Conservation (phyloP, 139 green algal genomes). For the Bryopsis sp. region DNA sequence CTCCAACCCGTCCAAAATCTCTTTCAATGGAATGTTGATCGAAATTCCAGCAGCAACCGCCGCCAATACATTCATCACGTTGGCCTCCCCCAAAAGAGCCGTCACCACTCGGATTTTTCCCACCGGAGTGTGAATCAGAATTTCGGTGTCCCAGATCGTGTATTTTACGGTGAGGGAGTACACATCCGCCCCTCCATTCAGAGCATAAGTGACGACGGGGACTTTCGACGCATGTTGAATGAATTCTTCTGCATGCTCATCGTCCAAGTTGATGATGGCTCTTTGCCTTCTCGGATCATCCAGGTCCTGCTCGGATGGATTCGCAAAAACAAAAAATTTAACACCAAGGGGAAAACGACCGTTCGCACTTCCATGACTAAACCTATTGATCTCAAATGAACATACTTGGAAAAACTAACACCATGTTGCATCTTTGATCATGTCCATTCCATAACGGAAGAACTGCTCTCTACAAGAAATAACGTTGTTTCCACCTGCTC, state of each 20-base stretch:
- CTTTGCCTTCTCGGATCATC: constrained; percentile 49
- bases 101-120: constrained; percentile 65
- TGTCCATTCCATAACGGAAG: too few relatives aligned
- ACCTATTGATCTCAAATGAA: constrained; percentile 9
- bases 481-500: too few relatives aligned
- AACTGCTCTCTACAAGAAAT: too few relatives aligned
- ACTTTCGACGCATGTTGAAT: constrained; percentile 25
- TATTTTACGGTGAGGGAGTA: constrained; percentile 42
- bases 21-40: constrained; percentile 46
- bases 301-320: constrained; percentile 45
- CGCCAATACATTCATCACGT: constrained; percentile 86
- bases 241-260: constrained; percentile 28
- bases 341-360: too few relatives aligned
- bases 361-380: too few relatives aligned
- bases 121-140: constrained; percentile 39
- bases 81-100: constrained; percentile 65
- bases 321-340: too few relatives aligned
- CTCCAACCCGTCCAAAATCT: constrained; percentile 78
- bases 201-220: constrained; percentile 58
- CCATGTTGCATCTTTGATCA: too few relatives aligned
- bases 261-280: constrained; percentile 87
- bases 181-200: constrained; percentile 57
- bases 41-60: constrained; percentile 77
- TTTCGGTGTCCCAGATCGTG: constrained; percentile 68
- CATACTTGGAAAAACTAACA: too few relatives aligned